Base-by-base conservation (phyloP, 2,329 filamentous ascomycete species). In the Xylariaceae sp. region DNA sequence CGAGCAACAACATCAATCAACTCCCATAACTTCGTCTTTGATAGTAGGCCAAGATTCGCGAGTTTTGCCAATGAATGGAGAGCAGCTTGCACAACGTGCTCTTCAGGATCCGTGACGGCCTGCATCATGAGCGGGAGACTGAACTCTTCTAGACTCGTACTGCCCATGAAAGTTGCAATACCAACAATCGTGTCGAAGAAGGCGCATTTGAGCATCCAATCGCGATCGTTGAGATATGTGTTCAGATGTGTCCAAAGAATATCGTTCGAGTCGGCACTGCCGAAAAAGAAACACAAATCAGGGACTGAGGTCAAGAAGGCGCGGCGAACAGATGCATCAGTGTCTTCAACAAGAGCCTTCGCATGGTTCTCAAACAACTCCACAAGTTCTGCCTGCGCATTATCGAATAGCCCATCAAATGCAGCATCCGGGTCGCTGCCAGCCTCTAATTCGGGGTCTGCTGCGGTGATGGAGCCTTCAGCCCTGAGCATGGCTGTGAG, bases 161-260 rank as follows among this genome's bases (percentile, higher is more conserved):
- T 92, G 34, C 94, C 94, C 39, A 97, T 84, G 66, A 96, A 96
- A 1, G 90, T 85, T 3, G 92, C 90, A 64, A 99, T 92, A 2
- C 92, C 93, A 13, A 97, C 90, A 30, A 97, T 91, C 0, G 92
- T 90, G 69, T 96, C 92, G 69, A 99, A 97, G 71, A 97, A 97
- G 2, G 93, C 92, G 68, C 92, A 97, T 73, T 96, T 97, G 37
- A 99, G 77, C 72, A 91, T 91, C 94, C 94, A 99, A 72, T 99
- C 92, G 48, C 88, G 86, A 68, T 97, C 94, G 66, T 99, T 99
- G 7, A 99, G 77, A 68, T 99, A 99, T 0, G 94, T 99, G 70
- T 97, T 97, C 34, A 99, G 79, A 75, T 99, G 94, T 37, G 92
- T 96, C 18, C 99, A 78, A 13, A 99, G 87, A n/a, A 99, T 90